Conservation (phyloP, 768 basidiomycete genomes). For the Tulasnella sp. region DNA sequence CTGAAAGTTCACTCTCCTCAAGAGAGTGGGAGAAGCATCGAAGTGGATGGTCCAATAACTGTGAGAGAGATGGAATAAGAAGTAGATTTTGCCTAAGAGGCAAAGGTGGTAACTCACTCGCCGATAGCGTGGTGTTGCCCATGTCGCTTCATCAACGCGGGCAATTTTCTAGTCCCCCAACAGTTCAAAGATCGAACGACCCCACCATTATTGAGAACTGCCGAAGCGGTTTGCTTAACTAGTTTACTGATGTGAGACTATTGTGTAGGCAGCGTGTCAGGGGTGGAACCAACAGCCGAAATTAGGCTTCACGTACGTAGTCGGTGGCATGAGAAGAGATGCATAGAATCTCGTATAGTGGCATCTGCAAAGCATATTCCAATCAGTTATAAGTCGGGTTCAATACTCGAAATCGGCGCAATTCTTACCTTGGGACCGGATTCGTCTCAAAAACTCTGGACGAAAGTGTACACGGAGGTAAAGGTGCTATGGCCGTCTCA, state of each 20-base stretch:
- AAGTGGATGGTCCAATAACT: conserved; percentile 91
- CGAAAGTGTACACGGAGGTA: background rate
- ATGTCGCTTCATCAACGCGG: conserved; percentile 47
- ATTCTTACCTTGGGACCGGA: background rate
- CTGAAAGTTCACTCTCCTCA: conserved; percentile 50
- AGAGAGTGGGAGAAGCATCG: conserved; percentile 65
- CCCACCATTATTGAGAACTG: conserved; percentile 63
- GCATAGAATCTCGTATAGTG: conserved; percentile 79
- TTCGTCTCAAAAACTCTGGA: no score
- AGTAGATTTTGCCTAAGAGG: background rate
- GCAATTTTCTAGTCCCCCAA: conserved; percentile 61
- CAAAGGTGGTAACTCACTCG: conserved; percentile 49
- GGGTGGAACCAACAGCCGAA: no score
- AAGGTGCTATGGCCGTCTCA: no score
- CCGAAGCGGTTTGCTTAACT: conserved; percentile 56
- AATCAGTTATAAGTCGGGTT: background rate
- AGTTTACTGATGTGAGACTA: conserved; percentile 43
- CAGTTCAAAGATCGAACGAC: conserved; percentile 72
- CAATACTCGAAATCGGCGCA: background rate
- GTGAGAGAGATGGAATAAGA: conserved; percentile 14
- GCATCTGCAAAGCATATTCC: conserved; percentile 40
- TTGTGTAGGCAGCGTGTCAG: background rate
- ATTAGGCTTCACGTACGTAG: conserved; percentile 42
- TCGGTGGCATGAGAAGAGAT: conserved; percentile 63
- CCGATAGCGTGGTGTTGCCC: conserved; percentile 45